Conservation (phyloP, 2,329 filamentous ascomycete genomes). For the Trichoderma aggressivum region DNA sequence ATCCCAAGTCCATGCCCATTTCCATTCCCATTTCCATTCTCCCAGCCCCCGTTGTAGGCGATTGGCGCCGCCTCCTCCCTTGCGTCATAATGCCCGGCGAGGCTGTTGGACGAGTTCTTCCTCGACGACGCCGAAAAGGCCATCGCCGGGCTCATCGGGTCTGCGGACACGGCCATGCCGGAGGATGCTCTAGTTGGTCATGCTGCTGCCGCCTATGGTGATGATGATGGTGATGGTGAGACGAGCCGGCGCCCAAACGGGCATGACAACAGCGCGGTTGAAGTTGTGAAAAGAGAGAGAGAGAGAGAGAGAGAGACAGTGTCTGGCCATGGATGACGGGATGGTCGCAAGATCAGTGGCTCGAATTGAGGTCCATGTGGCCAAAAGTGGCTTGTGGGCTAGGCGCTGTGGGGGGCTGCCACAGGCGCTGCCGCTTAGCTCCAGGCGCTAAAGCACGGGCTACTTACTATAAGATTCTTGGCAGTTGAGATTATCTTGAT, state of each 20-base stretch:
- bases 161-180: constrained; percentile 27
- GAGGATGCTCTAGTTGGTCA: neutral
- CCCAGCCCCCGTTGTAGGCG: neutral
- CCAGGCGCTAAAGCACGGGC: neutral
- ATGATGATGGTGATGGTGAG: neutral
- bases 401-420: neutral
- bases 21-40: neutral
- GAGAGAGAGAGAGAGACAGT: neutral
- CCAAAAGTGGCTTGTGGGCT: constrained; percentile 8
- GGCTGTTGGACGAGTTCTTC: neutral
- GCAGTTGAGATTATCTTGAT: neutral
- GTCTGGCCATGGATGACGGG: neutral
- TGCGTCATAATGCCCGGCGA: neutral
- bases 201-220: neutral
- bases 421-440: neutral
- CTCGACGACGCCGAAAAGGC: constrained; percentile 17
- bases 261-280: neutral
- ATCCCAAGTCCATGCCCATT: neutral
- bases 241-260: neutral
- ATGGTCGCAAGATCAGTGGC: neutral
- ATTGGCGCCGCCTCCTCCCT: neutral
- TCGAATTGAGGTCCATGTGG: constrained; percentile 8
- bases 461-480: no score
- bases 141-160: constrained; percentile 24
- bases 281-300: neutral